Conservation (phyloP, 805 yeast species). For the Saccharomycopsis sp. region DNA sequence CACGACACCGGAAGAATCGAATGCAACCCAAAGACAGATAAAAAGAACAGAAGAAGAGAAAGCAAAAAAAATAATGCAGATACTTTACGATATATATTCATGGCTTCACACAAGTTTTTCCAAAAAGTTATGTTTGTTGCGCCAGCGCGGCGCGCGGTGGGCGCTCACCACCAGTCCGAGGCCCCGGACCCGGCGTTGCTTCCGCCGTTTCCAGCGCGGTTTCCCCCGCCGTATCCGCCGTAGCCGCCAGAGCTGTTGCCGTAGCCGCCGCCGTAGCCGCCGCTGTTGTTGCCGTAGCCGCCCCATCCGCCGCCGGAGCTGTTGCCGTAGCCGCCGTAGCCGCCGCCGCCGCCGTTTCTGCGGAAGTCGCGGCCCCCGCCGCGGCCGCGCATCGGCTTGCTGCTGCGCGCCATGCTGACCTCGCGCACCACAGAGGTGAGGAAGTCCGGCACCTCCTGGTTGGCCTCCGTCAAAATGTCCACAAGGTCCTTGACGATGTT, state of each 20-base stretch:
- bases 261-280: constrained; percentile 6
- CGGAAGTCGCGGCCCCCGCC: constrained; percentile 42
- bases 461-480: constrained; percentile 87
- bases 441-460: constrained; percentile 95
- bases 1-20: too few relatives aligned
- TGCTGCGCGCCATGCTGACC: constrained; percentile 39
- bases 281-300: constrained; percentile 20
- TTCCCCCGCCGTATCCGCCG: background rate
- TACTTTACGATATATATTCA: too few relatives aligned
- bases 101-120: too few relatives aligned
- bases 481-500: constrained; percentile 82
- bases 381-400: constrained; percentile 33
- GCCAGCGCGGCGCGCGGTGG: too few relatives aligned
- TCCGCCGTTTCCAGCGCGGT: background rate
- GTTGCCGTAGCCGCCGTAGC: constrained; percentile 25
- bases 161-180: constrained; percentile 17
- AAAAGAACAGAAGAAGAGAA: too few relatives aligned
- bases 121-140: too few relatives aligned
- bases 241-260: background rate
- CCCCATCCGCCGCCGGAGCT: constrained; percentile 28
- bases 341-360: constrained; percentile 34
- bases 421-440: constrained; percentile 77
- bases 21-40: too few relatives aligned
- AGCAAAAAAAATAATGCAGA: too few relatives aligned
- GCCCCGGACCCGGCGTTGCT: background rate